A percentile compares a stretch with the other conserved stretches of the same genome.
Evolutionary conservation across 2,329 filamentous ascomycete genomes (phyloP).

Genomic region (Rachicladosporium sp.): DNA sequence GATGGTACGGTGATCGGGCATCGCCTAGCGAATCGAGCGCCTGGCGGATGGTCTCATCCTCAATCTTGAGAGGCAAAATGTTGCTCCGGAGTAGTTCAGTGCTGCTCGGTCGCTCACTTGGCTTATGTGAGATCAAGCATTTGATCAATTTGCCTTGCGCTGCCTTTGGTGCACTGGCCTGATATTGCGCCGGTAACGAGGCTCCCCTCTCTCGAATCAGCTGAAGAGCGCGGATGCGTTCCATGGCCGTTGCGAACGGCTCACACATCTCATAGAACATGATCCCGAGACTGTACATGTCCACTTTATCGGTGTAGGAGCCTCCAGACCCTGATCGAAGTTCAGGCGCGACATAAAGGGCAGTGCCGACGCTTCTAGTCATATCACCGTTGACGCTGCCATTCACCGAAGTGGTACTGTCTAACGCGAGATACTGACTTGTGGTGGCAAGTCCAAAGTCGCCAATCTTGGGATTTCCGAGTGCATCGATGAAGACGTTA

Average conservation of each 20-base stretch:
- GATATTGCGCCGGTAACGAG: constrained; percentile 60
- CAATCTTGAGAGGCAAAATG: constrained; percentile 79
- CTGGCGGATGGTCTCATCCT: constrained; percentile 79
- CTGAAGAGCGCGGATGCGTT: constrained; percentile 53
- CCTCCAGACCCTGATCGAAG: constrained; percentile 62
- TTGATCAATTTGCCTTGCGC: constrained; percentile 65
- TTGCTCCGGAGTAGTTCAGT: constrained; percentile 72
- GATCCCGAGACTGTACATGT: constrained; percentile 96
- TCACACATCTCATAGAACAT: constrained; percentile 98
- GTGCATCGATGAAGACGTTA: constrained; percentile 89
- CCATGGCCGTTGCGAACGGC: constrained; percentile 49
- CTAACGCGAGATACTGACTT: constrained; percentile 55
- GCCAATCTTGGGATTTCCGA: constrained; percentile 86
- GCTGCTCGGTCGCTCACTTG: constrained; percentile 70
- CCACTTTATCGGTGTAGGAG: constrained; percentile 84
- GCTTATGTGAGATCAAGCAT: constrained; percentile 69
- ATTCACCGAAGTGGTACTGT: constrained; percentile 34
- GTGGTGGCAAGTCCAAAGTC: constrained; percentile 93
- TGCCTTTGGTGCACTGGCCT: constrained; percentile 51
- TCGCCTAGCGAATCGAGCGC: constrained; percentile 72
- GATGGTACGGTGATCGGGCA: constrained; percentile 74
- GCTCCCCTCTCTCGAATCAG: constrained; percentile 56
- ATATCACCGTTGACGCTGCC: constrained; percentile 41
- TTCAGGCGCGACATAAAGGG: constrained; percentile 88
- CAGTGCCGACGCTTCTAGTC: constrained; percentile 61